A percentile compares a stretch with the other conserved stretches of the same genome.
Evolutionary conservation across 2,329 filamentous ascomycete species (phyloP).

Genomic region (Lachnellula suecica): DNA sequence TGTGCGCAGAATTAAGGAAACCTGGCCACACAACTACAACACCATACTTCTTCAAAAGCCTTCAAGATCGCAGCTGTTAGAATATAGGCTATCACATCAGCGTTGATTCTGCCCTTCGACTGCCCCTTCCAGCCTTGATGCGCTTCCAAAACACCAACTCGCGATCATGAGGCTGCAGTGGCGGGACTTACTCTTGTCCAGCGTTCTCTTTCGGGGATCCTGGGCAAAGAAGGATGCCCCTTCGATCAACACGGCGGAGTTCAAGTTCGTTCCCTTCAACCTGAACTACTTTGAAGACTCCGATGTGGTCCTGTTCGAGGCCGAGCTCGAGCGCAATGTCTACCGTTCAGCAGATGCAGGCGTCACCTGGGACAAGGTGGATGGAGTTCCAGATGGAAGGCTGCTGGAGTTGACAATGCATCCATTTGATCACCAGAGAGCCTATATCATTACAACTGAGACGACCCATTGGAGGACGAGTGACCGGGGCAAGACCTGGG

Average conservation of each 20-base stretch:
- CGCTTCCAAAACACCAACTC: slow-evolving; percentile 21
- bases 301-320: slow-evolving; percentile 75
- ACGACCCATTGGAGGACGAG: slow-evolving; percentile 78
- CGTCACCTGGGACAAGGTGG: slow-evolving; percentile 67
- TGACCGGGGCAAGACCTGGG: slow-evolving; percentile 82
- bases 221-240: slow-evolving; percentile 48
- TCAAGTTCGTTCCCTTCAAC: slow-evolving; percentile 65
- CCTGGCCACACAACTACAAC: too few relatives aligned
- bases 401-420: slow-evolving; percentile 70
- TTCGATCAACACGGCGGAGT: slow-evolving; percentile 60
- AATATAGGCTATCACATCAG: too few relatives aligned
- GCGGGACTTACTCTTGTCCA: slow-evolving; percentile 29
- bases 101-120: not conserved
- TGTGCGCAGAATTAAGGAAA: too few relatives aligned
- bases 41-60: too few relatives aligned
- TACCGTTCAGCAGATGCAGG: slow-evolving; percentile 83
- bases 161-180: slow-evolving; percentile 36
- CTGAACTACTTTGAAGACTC: slow-evolving; percentile 92
- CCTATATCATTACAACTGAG: slow-evolving; percentile 73
- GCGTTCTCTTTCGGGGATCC: slow-evolving; percentile 25
- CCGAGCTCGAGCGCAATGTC: slow-evolving; percentile 61
- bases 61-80: too few relatives aligned
- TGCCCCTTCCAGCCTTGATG: slow-evolving; percentile 27
- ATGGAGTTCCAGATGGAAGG: slow-evolving; percentile 62
- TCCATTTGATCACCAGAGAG: slow-evolving; percentile 73